Percentiles rank a stretch among this genome's conserved stretches.
Conservation (phyloP, 345 rosid genomes). For the Geranium rotundifolium region DNA sequence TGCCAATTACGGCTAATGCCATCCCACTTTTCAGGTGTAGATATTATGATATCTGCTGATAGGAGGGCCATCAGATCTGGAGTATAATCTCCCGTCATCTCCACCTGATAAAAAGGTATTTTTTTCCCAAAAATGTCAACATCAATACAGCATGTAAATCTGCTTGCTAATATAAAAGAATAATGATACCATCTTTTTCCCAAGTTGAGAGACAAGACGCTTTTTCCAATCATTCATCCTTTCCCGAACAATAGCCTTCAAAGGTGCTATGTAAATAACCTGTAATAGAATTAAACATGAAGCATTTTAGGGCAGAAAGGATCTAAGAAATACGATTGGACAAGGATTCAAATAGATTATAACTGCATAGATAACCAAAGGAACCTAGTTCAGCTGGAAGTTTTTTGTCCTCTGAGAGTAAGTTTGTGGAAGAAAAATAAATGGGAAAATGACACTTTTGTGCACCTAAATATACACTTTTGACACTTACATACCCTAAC, state of each 20-base stretch:
- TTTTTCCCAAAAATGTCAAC: constrained; percentile 1
- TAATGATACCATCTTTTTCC: constrained; percentile 66
- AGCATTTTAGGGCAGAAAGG: neutral
- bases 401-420: too few relatives aligned
- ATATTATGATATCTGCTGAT: constrained; percentile 95
- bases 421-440: too few relatives aligned
- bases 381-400: neutral
- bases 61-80: constrained; percentile 92
- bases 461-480: too few relatives aligned
- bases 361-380: neutral
- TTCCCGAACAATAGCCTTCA: constrained; percentile 97
- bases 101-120: constrained; percentile 44
- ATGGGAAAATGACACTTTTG: too few relatives aligned
- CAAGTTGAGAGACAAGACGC: constrained; percentile 75
- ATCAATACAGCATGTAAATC: constrained; percentile 5
- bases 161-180: neutral
- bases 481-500: too few relatives aligned
- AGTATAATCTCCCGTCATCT: constrained; percentile 98
- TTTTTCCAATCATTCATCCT: constrained; percentile 95
- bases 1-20: constrained; percentile 99
- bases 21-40: constrained; percentile 99
- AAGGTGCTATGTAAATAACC: constrained; percentile 96
- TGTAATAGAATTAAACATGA: constrained; percentile 11
- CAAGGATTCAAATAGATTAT: neutral
- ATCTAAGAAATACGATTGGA: neutral